Percentiles rank a stretch among this genome's conserved stretches.
These are phyloP conservation scores for Zygoascus biomembranicola DNA, from an alignment of 805 yeast species.

Conservation along the genomic window DNA sequence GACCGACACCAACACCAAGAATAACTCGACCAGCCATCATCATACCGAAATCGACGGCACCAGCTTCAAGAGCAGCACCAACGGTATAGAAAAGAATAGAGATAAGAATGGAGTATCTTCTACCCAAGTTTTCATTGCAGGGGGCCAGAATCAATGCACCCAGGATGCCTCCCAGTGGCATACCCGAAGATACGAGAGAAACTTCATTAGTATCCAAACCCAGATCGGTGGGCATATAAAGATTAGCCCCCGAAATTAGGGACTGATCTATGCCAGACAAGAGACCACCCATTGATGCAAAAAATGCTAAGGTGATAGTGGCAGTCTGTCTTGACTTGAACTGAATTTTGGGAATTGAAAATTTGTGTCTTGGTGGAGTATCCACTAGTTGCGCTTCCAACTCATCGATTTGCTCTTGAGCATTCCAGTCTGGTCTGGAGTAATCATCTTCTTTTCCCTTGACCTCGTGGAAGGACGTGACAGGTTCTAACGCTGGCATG, in stretches of 20 bases:
- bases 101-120: conserved; percentile 33
- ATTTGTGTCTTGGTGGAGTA: conserved; percentile 3
- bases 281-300: conserved; percentile 57
- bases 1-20: conserved; percentile 47
- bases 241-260: conserved; percentile 54
- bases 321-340: conserved; percentile 40
- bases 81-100: conserved; percentile 31
- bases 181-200: conserved; percentile 48
- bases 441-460: too few species aligned
- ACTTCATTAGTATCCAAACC: conserved; percentile 34
- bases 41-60: conserved; percentile 33
- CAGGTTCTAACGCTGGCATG: too few species aligned
- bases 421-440: background rate
- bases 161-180: conserved; percentile 41
- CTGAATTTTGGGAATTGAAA: conserved; percentile 11
- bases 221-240: conserved; percentile 40
- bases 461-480: too few species aligned
- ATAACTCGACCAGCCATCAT: conserved; percentile 46
- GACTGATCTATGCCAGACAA: conserved; percentile 64
- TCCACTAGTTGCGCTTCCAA: conserved; percentile 5
- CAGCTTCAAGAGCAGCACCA: conserved; percentile 29
- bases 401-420: conserved; percentile 2
- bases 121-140: conserved; percentile 6
- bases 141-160: conserved; percentile 14
- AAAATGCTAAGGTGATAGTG: conserved; percentile 43